Evolutionary conservation across 108 stramenopile species (phyloP).

Genomic region (Pseudonitzschia multiseries): DNA sequence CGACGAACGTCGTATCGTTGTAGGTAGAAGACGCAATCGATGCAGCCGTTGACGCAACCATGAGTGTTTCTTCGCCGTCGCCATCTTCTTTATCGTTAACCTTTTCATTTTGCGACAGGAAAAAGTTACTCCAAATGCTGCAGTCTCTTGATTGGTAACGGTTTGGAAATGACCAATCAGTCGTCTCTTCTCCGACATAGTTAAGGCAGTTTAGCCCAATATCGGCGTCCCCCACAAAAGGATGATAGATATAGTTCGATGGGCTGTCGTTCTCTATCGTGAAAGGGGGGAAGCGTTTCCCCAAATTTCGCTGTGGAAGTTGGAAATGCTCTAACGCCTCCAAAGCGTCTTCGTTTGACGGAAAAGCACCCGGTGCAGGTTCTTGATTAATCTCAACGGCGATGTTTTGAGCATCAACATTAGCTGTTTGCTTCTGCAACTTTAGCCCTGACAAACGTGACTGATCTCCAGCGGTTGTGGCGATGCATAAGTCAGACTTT

Average conservation of each 20-base stretch:
- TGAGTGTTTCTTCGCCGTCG: conserved; percentile 31
- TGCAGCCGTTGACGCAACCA: conserved; percentile 76
- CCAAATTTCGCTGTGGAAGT: not conserved
- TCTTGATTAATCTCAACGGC: not conserved
- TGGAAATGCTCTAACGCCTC: not conserved
- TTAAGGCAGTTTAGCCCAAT: not conserved
- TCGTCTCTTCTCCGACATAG: not conserved
- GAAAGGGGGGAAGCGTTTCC: not conserved
- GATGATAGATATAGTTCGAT: conserved; percentile 11
- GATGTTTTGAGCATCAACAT: not conserved
- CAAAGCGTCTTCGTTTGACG: not conserved
- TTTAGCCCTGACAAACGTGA: not conserved
- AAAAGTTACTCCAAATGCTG: conserved; percentile 64
- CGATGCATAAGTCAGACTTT: not conserved
- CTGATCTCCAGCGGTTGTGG: not conserved
- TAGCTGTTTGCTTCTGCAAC: not conserved
- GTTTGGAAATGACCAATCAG: conserved; percentile 21
- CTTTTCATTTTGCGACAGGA: conserved; percentile 20
- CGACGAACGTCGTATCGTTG: conserved; percentile 27
- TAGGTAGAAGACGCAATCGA: conserved; percentile 74
- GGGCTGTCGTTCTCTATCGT: conserved; percentile 4
- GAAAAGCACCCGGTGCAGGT: not conserved
- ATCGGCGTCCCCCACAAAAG: conserved; percentile 1
- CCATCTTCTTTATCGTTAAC: conserved; percentile 18
- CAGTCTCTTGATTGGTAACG: conserved; percentile 38